A percentile compares a stretch with the other conserved stretches of the same genome.
phyloP scores from a whole-genome alignment of 208 protist genomes.

The Porcisia hertigi region DNA sequence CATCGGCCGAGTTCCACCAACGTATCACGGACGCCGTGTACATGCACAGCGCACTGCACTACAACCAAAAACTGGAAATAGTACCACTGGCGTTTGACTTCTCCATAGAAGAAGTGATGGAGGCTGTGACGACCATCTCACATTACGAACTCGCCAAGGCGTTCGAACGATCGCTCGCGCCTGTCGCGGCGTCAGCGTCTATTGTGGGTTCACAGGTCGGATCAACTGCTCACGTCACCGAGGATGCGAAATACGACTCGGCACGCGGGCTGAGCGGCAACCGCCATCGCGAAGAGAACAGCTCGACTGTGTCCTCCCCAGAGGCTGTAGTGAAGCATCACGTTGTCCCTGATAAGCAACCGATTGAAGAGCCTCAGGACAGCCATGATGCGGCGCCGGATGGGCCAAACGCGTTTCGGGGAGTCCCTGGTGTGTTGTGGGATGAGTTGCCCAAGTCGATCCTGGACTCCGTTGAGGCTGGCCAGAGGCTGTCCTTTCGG shows the following conservation, averaged over 20 bases:
- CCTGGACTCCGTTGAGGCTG: conserved; percentile 53
- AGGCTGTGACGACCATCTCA: conserved; percentile 66
- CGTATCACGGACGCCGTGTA: conserved; percentile 63
- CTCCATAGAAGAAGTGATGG: conserved; percentile 65
- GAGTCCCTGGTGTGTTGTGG: conserved; percentile 44
- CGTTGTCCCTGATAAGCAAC: conserved; percentile 5
- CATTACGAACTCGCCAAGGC: conserved; percentile 74
- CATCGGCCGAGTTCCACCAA: conserved; percentile 66
- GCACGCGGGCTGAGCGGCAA: not conserved
- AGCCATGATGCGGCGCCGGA: conserved; percentile 19
- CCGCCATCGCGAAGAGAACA: not conserved
- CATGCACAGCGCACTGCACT: conserved; percentile 61
- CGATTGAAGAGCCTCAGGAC: not conserved
- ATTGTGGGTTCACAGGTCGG: not conserved
- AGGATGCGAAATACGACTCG: not conserved
- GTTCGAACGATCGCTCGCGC: conserved; percentile 52
- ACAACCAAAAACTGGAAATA: conserved; percentile 80
- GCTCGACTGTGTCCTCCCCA: not conserved
- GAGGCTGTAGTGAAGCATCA: not conserved
- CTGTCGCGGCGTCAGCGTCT: conserved; percentile 10
- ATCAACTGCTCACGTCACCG: not conserved
- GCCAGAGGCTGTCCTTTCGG: conserved; percentile 44
- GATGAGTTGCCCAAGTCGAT: conserved; percentile 70
- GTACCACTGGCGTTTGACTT: conserved; percentile 81
- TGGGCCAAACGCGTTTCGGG: conserved; percentile 28